phyloP scores from a whole-genome alignment of 192 early-diverging fungal genomes.

The Backusella mclennaniae region DNA sequence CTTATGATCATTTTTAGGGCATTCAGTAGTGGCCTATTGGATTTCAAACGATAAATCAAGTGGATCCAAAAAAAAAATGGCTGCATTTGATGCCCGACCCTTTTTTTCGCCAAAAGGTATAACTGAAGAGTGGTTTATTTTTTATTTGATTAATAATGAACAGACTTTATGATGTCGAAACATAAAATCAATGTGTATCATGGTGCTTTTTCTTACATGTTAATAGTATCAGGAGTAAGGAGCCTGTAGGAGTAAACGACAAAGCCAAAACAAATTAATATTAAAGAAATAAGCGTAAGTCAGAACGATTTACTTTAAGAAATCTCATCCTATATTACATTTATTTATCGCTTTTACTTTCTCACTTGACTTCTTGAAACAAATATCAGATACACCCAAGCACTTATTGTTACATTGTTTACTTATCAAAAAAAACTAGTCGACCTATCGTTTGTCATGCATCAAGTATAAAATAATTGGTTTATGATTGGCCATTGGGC shows the following conservation, averaged over 20 bases:
- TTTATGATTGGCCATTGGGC: not conserved
- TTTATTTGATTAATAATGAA: not conserved
- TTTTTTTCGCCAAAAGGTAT: too few relatives aligned
- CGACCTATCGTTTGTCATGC: not conserved
- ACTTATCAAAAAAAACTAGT: not conserved
- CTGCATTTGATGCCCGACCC: too few relatives aligned
- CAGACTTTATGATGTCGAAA: not conserved
- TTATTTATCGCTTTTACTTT: not conserved
- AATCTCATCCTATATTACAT: not conserved
- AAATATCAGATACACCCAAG: not conserved
- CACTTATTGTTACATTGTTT: not conserved
- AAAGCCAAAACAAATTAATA: not conserved
- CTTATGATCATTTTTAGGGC: too few relatives aligned
- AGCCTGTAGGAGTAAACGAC: not conserved
- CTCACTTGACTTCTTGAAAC: not conserved
- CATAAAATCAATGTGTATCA: not conserved
- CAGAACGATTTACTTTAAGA: not conserved
- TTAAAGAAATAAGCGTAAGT: not conserved
- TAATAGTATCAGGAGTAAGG: not conserved
- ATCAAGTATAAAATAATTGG: constrained; percentile 1
- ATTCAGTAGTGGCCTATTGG: too few relatives aligned
- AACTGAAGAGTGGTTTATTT: too few relatives aligned
- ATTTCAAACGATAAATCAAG: too few relatives aligned
- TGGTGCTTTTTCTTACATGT: not conserved
- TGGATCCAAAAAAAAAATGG: too few relatives aligned